These are phyloP conservation scores for Globisporangium sylvaticum DNA, from an alignment of 352 stramenopile species.

Conservation along the genomic window DNA sequence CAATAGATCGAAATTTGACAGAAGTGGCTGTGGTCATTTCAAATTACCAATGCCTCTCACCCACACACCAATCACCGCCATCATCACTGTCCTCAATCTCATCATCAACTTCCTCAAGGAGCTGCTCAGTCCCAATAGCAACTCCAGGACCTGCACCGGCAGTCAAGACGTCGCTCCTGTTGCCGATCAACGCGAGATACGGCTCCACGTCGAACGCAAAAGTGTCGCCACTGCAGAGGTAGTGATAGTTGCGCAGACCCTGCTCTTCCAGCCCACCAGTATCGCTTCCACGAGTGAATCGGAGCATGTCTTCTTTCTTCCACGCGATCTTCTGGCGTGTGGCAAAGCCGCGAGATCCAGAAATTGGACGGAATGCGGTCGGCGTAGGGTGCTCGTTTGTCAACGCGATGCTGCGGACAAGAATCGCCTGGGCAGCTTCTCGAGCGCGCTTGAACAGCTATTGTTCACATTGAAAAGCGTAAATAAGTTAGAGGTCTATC, in stretches of 20 bases:
- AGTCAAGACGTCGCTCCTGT: background rate
- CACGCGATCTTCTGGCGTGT: constrained; percentile 41
- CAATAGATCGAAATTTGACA: background rate
- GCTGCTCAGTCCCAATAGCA: background rate
- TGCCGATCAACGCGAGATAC: constrained; percentile 49
- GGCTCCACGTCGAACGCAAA: constrained; percentile 70
- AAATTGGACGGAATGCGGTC: constrained; percentile 72
- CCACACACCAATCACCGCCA: constrained; percentile 8
- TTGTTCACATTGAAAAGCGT: background rate
- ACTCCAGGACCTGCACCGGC: background rate
- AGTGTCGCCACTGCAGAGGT: constrained; percentile 45
- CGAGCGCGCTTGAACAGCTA: constrained; percentile 59
- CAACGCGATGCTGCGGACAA: constrained; percentile 60
- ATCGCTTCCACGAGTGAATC: constrained; percentile 16
- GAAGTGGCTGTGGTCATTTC: constrained; percentile 7
- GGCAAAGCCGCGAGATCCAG: constrained; percentile 41
- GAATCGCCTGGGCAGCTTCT: constrained; percentile 44
- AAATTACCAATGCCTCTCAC: constrained; percentile 29
- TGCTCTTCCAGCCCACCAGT: background rate
- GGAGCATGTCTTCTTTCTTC: constrained; percentile 38
- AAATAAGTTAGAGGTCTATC: background rate
- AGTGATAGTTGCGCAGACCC: constrained; percentile 7
- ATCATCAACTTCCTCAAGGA: constrained; percentile 39
- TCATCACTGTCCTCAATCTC: constrained; percentile 68
- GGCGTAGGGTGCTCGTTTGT: constrained; percentile 68